phyloP scores from a whole-genome alignment of 352 stramenopile genomes.

The Phytophthora meadii region DNA sequence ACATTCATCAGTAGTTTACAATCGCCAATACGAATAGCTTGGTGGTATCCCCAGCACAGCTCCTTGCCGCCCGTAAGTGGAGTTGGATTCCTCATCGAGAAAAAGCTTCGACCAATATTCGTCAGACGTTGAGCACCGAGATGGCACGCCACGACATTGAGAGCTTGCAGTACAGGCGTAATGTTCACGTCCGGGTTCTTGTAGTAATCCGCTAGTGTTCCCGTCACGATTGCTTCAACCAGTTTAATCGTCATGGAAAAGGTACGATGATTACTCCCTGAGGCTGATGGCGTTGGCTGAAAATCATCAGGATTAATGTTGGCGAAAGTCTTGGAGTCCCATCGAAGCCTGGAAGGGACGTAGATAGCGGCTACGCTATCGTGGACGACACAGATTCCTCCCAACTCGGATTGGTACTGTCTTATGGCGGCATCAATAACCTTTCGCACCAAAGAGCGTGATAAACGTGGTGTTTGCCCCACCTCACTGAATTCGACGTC shows the following conservation, averaged over 20 bases:
- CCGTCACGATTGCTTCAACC: conserved; percentile 57
- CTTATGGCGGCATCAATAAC: conserved; percentile 58
- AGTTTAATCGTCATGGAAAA: conserved; percentile 72
- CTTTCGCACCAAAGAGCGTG: conserved; percentile 49
- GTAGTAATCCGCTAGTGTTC: conserved; percentile 49
- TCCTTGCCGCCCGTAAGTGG: conserved; percentile 66
- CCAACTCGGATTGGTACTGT: conserved; percentile 51
- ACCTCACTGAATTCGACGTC: conserved; percentile 34
- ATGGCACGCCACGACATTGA: conserved; percentile 69
- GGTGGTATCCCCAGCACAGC: conserved; percentile 73
- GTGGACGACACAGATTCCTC: conserved; percentile 51
- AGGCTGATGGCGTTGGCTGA: conserved; percentile 13
- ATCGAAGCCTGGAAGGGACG: conserved; percentile 42
- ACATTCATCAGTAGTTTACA: conserved; percentile 71
- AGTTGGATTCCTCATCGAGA: conserved; percentile 67
- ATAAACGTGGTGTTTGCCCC: conserved; percentile 25
- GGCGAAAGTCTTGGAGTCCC: conserved; percentile 46
- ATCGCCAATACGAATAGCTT: conserved; percentile 61
- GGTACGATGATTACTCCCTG: conserved; percentile 40
- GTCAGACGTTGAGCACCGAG: conserved; percentile 58
- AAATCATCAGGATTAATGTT: conserved; percentile 48
- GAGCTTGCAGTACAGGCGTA: conserved; percentile 65
- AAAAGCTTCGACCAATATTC: conserved; percentile 66
- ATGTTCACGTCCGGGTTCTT: conserved; percentile 55
- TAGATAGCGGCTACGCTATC: conserved; percentile 64